Conservation (phyloP, 768 basidiomycete species). For the Podaxis carcinomalis region DNA sequence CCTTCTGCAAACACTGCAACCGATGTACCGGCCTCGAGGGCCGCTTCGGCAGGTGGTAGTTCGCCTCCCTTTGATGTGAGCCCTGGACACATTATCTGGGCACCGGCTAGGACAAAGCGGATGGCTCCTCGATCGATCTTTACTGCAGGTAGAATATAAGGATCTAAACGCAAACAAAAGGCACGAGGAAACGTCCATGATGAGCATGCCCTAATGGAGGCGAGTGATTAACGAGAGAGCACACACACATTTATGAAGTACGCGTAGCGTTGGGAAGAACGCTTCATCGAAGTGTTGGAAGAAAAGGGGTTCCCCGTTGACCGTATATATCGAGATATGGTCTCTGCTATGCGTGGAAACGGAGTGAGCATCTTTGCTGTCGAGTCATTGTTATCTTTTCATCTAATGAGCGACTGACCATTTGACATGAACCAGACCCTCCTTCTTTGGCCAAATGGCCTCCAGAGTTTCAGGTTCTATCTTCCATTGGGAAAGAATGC, state of each 20-base stretch:
- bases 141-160: conserved; percentile 83
- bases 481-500: conserved; percentile 79
- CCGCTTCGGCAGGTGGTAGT: conserved; percentile 70
- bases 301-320: conserved; percentile 83
- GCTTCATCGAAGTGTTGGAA: conserved; percentile 98
- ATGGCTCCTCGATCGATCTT: conserved; percentile 96
- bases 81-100: conserved; percentile 97
- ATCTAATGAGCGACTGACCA: conserved; percentile 55
- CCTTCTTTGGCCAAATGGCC: conserved; percentile 98
- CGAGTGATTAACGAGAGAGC: not conserved
- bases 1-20: conserved; percentile 97
- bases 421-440: conserved; percentile 87
- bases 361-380: conserved; percentile 7
- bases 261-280: conserved; percentile 79
- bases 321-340: conserved; percentile 88
- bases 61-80: conserved; percentile 89
- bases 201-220: not conserved
- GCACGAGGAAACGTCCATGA: conserved; percentile 9
- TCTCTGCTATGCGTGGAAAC: conserved; percentile 68
- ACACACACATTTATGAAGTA: conserved; percentile 88
- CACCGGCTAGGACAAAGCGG: conserved; percentile 90
- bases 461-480: conserved; percentile 80
- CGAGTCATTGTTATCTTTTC: conserved; percentile 11
- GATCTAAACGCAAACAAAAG: conserved; percentile 52
- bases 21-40: conserved; percentile 63